Conservation (phyloP, 352 stramenopile genomes). For the Globisporangium parvum region DNA sequence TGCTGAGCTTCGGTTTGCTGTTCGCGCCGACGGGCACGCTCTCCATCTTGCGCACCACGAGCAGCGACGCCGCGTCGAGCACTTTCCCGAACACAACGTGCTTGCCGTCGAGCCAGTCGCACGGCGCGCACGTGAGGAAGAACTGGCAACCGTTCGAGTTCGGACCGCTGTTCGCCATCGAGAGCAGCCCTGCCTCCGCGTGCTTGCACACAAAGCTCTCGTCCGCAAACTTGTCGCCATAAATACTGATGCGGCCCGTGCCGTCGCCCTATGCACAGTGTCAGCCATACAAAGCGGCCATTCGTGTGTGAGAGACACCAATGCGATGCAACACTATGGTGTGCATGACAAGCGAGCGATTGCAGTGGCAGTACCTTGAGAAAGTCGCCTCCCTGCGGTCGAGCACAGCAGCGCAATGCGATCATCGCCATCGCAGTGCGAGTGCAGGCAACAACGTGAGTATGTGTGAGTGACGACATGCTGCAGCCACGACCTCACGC, state of each 20-base stretch:
- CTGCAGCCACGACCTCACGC: neutral
- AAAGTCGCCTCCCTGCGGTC: conserved; percentile 66
- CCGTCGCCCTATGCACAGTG: conserved; percentile 51
- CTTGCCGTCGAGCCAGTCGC: conserved; percentile 94
- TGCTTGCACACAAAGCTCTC: conserved; percentile 84
- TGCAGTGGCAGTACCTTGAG: conserved; percentile 41
- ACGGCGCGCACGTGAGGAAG: conserved; percentile 92
- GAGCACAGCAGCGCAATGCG: neutral
- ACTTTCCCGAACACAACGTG: conserved; percentile 96
- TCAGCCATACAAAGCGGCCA: conserved; percentile 1
- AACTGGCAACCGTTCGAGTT: conserved; percentile 95
- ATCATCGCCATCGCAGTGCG: neutral
- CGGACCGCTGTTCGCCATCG: conserved; percentile 93
- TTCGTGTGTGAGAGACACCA: neutral
- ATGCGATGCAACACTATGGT: neutral
- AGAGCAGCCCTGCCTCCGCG: conserved; percentile 68
- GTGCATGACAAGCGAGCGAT: conserved; percentile 1
- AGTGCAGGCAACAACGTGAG: too few relatives aligned
- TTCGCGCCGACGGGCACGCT: conserved; percentile 79
- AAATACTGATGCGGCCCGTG: conserved; percentile 81
- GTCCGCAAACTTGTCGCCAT: conserved; percentile 84
- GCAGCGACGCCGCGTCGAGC: conserved; percentile 78
- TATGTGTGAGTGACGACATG: neutral
- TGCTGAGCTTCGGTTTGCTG: conserved; percentile 84
- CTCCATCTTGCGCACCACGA: conserved; percentile 89